These are phyloP conservation scores for Corymbia citriodora DNA, from an alignment of 441 rosid species.

Conservation along the genomic window DNA sequence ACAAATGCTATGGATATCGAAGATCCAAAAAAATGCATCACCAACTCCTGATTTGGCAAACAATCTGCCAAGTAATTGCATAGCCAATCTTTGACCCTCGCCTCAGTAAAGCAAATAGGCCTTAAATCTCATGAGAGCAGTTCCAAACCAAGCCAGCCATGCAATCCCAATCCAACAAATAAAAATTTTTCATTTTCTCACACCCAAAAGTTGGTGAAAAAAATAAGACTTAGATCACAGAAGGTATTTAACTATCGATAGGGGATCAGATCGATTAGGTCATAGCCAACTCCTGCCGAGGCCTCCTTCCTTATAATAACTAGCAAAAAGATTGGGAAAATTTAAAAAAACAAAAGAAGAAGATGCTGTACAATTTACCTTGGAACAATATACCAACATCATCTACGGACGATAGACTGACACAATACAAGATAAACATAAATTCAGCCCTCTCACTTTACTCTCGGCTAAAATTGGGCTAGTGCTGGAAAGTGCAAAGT, in stretches of 20 bases:
- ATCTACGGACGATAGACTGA: not conserved
- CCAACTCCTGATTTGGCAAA: not conserved
- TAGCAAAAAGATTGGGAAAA: not conserved
- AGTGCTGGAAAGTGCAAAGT: not conserved
- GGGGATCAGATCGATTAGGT: not conserved
- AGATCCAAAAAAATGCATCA: accelerated
- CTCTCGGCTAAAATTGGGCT: not conserved
- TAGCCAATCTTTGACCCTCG: not conserved
- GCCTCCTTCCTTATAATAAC: not conserved
- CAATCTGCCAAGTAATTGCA: not conserved
- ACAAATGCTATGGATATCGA: not conserved
- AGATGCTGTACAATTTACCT: not conserved
- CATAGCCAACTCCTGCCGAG: not conserved
- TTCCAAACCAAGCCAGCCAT: not conserved
- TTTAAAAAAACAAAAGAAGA: not conserved
- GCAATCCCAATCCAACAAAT: not conserved
- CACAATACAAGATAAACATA: not conserved
- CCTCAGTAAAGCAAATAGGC: not conserved
- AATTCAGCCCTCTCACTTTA: not conserved
- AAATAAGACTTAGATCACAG: not conserved
- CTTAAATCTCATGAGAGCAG: not conserved
- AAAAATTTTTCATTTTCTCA: not conserved
- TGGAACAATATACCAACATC: not conserved
- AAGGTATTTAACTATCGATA: not conserved
- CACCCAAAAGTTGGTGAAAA: not conserved